Conservation (phyloP, 495 filamentous ascomycete species). For the Talaromyces nanjingensis region DNA sequence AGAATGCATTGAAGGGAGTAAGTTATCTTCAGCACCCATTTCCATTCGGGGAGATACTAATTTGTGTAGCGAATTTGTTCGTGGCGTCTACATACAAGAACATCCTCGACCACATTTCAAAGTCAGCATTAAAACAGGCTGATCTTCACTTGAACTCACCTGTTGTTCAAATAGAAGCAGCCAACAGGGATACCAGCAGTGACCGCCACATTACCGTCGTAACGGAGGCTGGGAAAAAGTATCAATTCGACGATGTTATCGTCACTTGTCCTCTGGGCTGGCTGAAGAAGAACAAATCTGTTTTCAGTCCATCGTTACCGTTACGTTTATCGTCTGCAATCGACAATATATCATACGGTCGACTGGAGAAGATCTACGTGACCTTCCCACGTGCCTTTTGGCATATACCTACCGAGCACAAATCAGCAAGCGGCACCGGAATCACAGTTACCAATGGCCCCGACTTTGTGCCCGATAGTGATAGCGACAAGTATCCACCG, state of each 20-base stretch:
- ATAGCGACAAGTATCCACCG: conserved; percentile 12
- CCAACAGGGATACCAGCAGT: conserved; percentile 10
- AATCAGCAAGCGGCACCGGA: conserved; percentile 2
- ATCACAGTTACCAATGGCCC: conserved; percentile 7
- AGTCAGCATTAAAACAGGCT: conserved; percentile 52
- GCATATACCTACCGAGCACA: conserved; percentile 14
- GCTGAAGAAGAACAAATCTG: conserved; percentile 66
- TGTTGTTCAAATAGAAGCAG: conserved; percentile 44
- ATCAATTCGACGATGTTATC: conserved; percentile 77
- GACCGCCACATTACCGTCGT: conserved; percentile 41
- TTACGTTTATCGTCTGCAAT: conserved; percentile 63
- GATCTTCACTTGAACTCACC: conserved; percentile 52
- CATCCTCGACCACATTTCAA: conserved; percentile 63
- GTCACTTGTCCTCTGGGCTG: conserved; percentile 83
- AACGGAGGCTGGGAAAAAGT: conserved; percentile 41
- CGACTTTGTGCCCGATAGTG: neutral
- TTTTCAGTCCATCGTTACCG: conserved; percentile 67
- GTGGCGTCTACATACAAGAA: conserved; percentile 78
- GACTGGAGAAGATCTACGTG: conserved; percentile 88
- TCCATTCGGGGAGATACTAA: neutral
- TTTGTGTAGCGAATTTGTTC: conserved; percentile 69
- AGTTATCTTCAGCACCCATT: conserved; percentile 20
- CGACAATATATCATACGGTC: conserved; percentile 72
- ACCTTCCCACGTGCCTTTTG: conserved; percentile 72
- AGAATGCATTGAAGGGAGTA: conserved; percentile 85